A percentile compares a stretch with the other conserved stretches of the same genome.
Conservation (phyloP, 805 yeast species). For the Candida corydali region DNA sequence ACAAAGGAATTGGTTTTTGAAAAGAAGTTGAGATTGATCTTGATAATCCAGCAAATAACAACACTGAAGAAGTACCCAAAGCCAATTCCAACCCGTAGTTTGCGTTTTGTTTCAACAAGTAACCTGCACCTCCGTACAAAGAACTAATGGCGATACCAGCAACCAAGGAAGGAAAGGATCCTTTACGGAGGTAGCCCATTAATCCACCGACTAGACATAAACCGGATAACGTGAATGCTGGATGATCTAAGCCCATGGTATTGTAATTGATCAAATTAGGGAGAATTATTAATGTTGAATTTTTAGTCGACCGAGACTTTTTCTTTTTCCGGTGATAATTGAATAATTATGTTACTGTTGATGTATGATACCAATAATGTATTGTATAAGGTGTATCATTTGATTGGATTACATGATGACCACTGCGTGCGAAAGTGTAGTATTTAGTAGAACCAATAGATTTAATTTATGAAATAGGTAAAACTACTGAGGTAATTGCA, state of each 20-base stretch:
- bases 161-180: conserved; percentile 72
- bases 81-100: conserved; percentile 83
- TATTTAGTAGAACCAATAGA: too few relatives aligned
- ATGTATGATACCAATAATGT: too few relatives aligned
- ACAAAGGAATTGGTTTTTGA: conserved; percentile 72
- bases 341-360: too few relatives aligned
- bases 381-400: too few relatives aligned
- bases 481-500: too few relatives aligned
- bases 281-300: too few relatives aligned
- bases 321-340: too few relatives aligned
- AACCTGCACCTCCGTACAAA: conserved; percentile 67
- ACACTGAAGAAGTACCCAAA: conserved; percentile 60
- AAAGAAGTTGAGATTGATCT: conserved; percentile 59
- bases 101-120: conserved; percentile 65
- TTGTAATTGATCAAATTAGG: too few relatives aligned
- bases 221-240: conserved; percentile 67
- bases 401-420: too few relatives aligned
- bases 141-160: conserved; percentile 68
- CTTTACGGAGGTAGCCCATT: conserved; percentile 62
- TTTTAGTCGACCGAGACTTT: too few relatives aligned
- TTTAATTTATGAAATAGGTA: too few relatives aligned
- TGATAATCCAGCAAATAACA: conserved; percentile 68
- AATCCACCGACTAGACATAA: conserved; percentile 67
- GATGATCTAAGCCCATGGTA: conserved; percentile 63
- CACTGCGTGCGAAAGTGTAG: too few relatives aligned